A percentile compares a stretch with the other conserved stretches of the same genome.
phyloP scores from a whole-genome alignment of 805 yeast genomes.

The Alloascoidea hylecoeti region DNA sequence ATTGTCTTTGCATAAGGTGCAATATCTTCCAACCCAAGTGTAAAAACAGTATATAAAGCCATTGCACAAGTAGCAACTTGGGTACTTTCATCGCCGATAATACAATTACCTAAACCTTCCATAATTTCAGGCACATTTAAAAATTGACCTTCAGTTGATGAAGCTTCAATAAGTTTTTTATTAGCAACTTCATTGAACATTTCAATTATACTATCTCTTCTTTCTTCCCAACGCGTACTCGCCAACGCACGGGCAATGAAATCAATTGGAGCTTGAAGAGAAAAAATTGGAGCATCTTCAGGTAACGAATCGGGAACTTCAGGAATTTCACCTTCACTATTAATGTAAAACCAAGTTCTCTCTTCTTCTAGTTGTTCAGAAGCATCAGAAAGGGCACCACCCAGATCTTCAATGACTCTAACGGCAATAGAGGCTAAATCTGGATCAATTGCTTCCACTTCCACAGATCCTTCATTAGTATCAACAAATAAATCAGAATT shows the following conservation, averaged over 20 bases:
- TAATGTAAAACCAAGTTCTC: neutral
- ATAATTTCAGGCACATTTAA: no score
- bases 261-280: neutral
- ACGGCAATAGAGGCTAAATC: neutral
- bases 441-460: neutral
- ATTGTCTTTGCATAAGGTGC: neutral
- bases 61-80: neutral
- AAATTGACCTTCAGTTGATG: neutral
- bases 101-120: neutral
- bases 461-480: neutral
- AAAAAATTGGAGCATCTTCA: neutral
- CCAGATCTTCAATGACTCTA: neutral
- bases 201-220: neutral
- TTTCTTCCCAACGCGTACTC: neutral
- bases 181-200: neutral
- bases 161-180: neutral
- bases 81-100: neutral
- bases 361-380: neutral
- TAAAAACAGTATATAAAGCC: neutral
- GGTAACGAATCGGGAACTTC: neutral
- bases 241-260: neutral
- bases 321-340: neutral
- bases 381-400: no score
- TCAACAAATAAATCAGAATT: neutral
- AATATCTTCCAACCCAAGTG: neutral